Evolutionary conservation across 1,139 yeast species (phyloP), one percentile per base, ranked within the genome.

Genomic region (Scheffersomyces illinoinensis): DNA sequence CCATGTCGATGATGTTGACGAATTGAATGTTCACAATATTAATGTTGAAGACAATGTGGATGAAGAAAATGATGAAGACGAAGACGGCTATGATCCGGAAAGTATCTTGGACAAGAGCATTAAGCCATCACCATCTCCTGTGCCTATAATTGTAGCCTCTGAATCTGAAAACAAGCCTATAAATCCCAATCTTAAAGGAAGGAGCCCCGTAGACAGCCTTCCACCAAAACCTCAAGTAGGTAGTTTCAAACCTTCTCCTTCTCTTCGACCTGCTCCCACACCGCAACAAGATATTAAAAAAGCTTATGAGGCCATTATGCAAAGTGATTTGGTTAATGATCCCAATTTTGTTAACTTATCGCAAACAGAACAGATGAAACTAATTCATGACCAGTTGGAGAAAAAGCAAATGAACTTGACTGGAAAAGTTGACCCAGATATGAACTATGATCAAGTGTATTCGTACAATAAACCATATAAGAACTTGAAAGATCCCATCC

Each of bases 381-480:
- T 73, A 26, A 74, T 79, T 39, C 68, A 71, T 64, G 72, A 70
- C 12, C 75, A 75, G 57, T 68, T 79, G 50, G 66, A 65, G 39
- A 64, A 66, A 19, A 69, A 68, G 18, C 73, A 76, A 18, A 71
- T 76, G 17, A 66, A 68, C 0, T 64, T 76, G 47, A 61, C 67
- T 2, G 59, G 58, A n/a, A 53, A 62, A 5, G 54, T 63, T 24
- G 53, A 62, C 12, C 56, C 66, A 5, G 56, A 64, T 26, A 64
- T 66, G 58, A 77, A 77, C 64, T 76, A 71, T 63, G 76, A 78
- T 62, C 82, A 78, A 61, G 81, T 78, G 1, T 76, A 74, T 62
- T 77, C 82, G 1, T 78, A 68, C 64, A 78, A 78, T 64, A 77
- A 77, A 61, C 82, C 82, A 1, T 74, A 68, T 61, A 76, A 72